These are phyloP conservation scores for Alternaria conjuncta DNA, from an alignment of 2,329 filamentous ascomycete species.

Conservation along the genomic window DNA sequence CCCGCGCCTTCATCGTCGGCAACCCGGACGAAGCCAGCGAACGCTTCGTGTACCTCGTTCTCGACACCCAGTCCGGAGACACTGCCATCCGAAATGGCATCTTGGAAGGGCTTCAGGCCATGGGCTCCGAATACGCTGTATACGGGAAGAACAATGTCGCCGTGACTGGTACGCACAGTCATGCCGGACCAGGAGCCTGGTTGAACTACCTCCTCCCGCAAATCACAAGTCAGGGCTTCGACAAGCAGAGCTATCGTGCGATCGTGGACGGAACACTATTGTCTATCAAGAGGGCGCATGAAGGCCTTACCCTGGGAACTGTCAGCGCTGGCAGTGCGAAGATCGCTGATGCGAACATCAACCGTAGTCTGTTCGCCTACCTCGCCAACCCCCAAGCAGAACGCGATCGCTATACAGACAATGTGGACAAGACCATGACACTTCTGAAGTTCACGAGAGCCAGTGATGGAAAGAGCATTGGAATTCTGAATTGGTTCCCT, in stretches of 20 bases:
- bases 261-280: slow-evolving; percentile 85
- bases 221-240: slow-evolving; percentile 85
- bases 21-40: slow-evolving; percentile 69
- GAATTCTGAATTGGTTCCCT: slow-evolving; percentile 87
- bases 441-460: slow-evolving; percentile 78
- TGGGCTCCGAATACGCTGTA: slow-evolving; percentile 74
- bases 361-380: slow-evolving; percentile 87
- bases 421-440: slow-evolving; percentile 79
- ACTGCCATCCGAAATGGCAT: slow-evolving; percentile 90
- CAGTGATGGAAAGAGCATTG: slow-evolving; percentile 77
- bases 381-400: slow-evolving; percentile 82
- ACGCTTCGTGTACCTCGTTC: slow-evolving; percentile 83
- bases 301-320: slow-evolving; percentile 71
- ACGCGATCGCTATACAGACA: slow-evolving; percentile 69
- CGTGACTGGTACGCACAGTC: slow-evolving; percentile 90
- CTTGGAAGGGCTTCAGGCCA: slow-evolving; percentile 70
- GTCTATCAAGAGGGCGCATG: slow-evolving; percentile 82
- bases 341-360: slow-evolving; percentile 80
- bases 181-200: slow-evolving; percentile 91
- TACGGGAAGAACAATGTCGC: slow-evolving; percentile 85
- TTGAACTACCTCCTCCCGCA: slow-evolving; percentile 93
- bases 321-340: slow-evolving; percentile 73
- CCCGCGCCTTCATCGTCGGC: slow-evolving; percentile 86
- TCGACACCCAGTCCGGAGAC: slow-evolving; percentile 88
- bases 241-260: slow-evolving; percentile 84